phyloP scores from a whole-genome alignment of 2,329 filamentous ascomycete species.

The Colletotrichum shisoi region DNA sequence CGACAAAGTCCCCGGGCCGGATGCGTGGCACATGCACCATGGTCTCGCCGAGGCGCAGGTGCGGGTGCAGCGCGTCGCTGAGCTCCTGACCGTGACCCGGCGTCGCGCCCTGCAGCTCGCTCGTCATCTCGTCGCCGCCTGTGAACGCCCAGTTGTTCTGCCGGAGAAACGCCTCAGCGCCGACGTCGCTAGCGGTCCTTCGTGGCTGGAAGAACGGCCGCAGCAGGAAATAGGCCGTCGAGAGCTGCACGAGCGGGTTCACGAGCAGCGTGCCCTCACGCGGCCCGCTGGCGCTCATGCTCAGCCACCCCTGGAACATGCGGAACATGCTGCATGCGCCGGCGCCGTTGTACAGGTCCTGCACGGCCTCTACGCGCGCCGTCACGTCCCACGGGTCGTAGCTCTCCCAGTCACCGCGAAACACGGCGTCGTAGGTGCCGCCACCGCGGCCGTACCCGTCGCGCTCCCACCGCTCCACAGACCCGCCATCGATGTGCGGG shows the following conservation, averaged over 20 bases:
- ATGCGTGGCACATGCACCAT: conserved; percentile 78
- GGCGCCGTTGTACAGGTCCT: conserved; percentile 80
- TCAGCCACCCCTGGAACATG: conserved; percentile 90
- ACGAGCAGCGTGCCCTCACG: conserved; percentile 82
- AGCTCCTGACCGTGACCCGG: conserved; percentile 76
- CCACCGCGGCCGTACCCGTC: conserved; percentile 69
- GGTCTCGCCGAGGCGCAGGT: conserved; percentile 69
- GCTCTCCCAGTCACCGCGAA: conserved; percentile 77
- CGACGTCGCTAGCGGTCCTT: conserved; percentile 42
- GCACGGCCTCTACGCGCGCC: conserved; percentile 70
- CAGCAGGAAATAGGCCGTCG: conserved; percentile 81
- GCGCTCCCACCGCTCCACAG: conserved; percentile 77
- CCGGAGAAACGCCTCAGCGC: conserved; percentile 54
- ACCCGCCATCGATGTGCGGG: conserved; percentile 77
- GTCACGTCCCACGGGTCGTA: conserved; percentile 85
- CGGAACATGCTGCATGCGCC: conserved; percentile 86
- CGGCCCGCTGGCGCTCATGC: conserved; percentile 75
- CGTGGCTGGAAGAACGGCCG: conserved; percentile 78
- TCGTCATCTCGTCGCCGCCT: conserved; percentile 55
- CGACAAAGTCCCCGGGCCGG: conserved; percentile 76
- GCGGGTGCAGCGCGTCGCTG: conserved; percentile 69
- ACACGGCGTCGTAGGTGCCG: conserved; percentile 75
- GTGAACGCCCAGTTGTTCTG: conserved; percentile 68
- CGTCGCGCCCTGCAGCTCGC: conserved; percentile 72
- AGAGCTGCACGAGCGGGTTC: conserved; percentile 77